phyloP scores from a whole-genome alignment of 225 moss, liverwort and hornwort genomes.

The Climacium dendroides region DNA sequence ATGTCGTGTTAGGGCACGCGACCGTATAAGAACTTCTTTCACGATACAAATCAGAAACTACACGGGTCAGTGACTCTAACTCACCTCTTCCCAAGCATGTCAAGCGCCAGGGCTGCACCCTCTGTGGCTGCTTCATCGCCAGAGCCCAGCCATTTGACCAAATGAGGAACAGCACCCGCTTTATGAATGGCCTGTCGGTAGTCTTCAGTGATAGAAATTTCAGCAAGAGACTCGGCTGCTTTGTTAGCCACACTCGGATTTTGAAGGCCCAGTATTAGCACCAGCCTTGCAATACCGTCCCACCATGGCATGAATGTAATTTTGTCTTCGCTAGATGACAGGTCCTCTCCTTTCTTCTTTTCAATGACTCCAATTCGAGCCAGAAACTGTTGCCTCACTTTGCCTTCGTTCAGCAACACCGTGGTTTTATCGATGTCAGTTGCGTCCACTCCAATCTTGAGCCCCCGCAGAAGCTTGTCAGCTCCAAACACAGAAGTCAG shows the following conservation, averaged over 20 bases:
- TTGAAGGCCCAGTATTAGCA: conserved; percentile 70
- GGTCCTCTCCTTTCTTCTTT: conserved; percentile 19
- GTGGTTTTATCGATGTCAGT: conserved; percentile 54
- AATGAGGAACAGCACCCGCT: conserved; percentile 74
- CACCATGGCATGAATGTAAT: conserved; percentile 74
- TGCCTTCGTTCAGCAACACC: conserved; percentile 55
- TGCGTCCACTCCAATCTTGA: conserved; percentile 37
- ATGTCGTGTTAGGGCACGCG: not conserved
- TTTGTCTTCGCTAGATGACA: conserved; percentile 6
- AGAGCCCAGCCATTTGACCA: conserved; percentile 75
- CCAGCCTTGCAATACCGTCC: conserved; percentile 79
- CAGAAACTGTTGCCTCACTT: conserved; percentile 80
- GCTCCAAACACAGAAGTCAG: conserved; percentile 77
- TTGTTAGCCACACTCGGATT: conserved; percentile 49
- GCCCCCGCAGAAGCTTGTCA: conserved; percentile 69
- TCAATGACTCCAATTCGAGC: conserved; percentile 77
- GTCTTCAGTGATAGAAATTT: conserved; percentile 62
- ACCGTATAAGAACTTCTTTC: too few species aligned
- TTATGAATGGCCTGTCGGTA: conserved; percentile 62
- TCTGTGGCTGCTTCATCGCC: conserved; percentile 68
- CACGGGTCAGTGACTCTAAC: not conserved
- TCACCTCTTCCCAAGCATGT: conserved; percentile 61
- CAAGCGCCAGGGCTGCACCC: conserved; percentile 57
- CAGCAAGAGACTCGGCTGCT: conserved; percentile 57
- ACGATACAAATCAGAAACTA: not conserved